Evolutionary conservation across 306 rosid genomes (phyloP).

Genomic region (Cucumis sativus): Cucumber_9930_V3 NC_026658.2:14103001-14103500

Average conservation of each 20-base stretch:
- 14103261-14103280: too few relatives aligned
- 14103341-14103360: not conserved
- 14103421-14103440: not conserved
- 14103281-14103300: too few relatives aligned
- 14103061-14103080: not conserved
- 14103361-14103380: not conserved
- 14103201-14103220: too few relatives aligned
- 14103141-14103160: too few relatives aligned
- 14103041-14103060: slow-evolving; percentile 1
- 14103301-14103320: too few relatives aligned
- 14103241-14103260: too few relatives aligned
- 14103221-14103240: too few relatives aligned
- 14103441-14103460: not conserved
- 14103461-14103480: not conserved
- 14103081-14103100: not conserved
- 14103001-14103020: slow-evolving; percentile 64
- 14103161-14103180: too few relatives aligned
- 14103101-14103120: not conserved
- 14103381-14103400: not conserved
- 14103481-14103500: not conserved
- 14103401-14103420: not conserved
- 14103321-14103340: not conserved
- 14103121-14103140: too few relatives aligned
- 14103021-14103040: slow-evolving; percentile 17
- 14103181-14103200: too few relatives aligned